Conservation (phyloP, 352 stramenopile genomes). For the Achlya hypogyna region DNA sequence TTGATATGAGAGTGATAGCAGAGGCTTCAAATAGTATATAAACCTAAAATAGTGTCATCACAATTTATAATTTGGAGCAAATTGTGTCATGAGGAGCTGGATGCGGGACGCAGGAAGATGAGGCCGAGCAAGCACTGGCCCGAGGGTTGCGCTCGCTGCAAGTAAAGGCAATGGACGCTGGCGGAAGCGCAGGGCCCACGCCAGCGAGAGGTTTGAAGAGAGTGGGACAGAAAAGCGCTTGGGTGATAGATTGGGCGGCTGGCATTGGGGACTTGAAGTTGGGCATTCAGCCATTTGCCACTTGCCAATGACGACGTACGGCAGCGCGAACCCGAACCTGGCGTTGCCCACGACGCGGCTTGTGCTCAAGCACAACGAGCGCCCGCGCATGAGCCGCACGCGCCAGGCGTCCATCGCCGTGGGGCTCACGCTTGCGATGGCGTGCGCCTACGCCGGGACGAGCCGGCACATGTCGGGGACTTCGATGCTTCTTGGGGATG, state of each 20-base stretch:
- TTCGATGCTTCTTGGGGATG: not conserved
- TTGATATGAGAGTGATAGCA: too few species aligned
- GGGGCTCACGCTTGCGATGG: not conserved
- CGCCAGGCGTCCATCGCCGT: not conserved
- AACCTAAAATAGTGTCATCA: not conserved
- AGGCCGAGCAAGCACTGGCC: too few species aligned
- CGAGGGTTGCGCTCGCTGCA: too few species aligned
- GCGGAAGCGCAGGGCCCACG: too few species aligned
- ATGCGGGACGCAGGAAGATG: too few species aligned
- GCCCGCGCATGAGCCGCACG: not conserved
- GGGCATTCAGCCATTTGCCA: not conserved
- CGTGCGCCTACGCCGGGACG: not conserved
- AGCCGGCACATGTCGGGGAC: not conserved
- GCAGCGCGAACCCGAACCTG: not conserved
- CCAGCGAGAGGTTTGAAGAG: not conserved
- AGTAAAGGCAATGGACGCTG: too few species aligned
- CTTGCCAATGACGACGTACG: not conserved
- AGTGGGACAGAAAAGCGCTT: not conserved
- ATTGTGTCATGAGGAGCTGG: not conserved
- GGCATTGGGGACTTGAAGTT: not conserved
- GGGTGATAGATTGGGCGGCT: not conserved
- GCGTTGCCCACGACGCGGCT: not conserved
- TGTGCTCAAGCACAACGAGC: not conserved
- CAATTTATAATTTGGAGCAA: not conserved
- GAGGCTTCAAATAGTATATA: too few species aligned